Percentiles rank a stretch among this genome's conserved stretches.
phyloP scores from a whole-genome alignment of 176 grass and related monocot species.

The Phoenix dactylifera region DNA sequence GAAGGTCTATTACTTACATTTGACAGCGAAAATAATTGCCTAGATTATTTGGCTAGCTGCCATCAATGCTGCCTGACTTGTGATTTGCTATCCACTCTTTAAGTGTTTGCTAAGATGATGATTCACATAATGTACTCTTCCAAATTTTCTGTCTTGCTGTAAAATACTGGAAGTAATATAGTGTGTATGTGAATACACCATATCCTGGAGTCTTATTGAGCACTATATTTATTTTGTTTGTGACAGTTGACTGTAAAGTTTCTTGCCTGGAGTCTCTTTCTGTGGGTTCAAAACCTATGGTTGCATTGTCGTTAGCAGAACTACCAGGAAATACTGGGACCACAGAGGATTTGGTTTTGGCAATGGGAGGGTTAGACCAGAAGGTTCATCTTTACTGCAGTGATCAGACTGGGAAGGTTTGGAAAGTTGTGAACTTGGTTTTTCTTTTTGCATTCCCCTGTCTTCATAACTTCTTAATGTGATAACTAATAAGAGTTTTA shows the following conservation, averaged over 20 bases:
- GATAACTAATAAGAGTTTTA: slow-evolving; percentile 19
- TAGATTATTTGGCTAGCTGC: no score
- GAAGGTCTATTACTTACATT: no score
- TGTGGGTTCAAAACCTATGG: slow-evolving; percentile 83
- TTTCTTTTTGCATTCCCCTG: not conserved
- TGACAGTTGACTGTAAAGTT: slow-evolving; percentile 52
- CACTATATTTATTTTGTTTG: slow-evolving; percentile 2
- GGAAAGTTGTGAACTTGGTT: slow-evolving; percentile 6
- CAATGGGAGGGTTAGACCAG: slow-evolving; percentile 91
- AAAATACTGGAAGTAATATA: no score
- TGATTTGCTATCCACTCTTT: no score
- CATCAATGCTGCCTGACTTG: no score
- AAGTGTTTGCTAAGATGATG: no score
- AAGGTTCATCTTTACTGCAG: slow-evolving; percentile 84
- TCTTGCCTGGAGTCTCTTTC: slow-evolving; percentile 70
- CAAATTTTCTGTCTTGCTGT: no score
- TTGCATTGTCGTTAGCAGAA: slow-evolving; percentile 72
- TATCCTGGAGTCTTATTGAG: no score
- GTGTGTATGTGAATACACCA: no score
- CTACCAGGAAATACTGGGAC: slow-evolving; percentile 29
- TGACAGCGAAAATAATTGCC: no score
- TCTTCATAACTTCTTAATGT: not conserved
- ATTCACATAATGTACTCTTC: no score
- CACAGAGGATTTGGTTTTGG: slow-evolving; percentile 48
- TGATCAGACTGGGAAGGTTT: slow-evolving; percentile 61